Percentiles rank a stretch among this genome's conserved stretches.
phyloP scores from a whole-genome alignment of 345 rosid species.

The Eucalyptus cloeziana region DNA sequence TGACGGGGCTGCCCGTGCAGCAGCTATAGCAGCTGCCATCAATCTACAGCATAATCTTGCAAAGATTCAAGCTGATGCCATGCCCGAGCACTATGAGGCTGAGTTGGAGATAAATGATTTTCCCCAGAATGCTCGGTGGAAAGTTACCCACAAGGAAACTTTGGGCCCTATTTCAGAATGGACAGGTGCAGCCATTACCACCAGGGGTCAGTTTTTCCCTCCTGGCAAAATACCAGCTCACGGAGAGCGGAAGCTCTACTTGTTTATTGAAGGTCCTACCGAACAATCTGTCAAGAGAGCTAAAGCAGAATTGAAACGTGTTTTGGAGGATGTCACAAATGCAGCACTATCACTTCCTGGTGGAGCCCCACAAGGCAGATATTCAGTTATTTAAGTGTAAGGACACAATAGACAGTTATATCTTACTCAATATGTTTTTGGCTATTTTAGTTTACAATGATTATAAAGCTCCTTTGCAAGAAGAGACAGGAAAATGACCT shows the following conservation, averaged over 20 bases:
- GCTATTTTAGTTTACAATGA: not conserved
- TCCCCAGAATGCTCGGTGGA: slow-evolving; percentile 98
- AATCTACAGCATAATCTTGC: slow-evolving; percentile 84
- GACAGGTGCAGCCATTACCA: slow-evolving; percentile 95
- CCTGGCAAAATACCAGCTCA: slow-evolving; percentile 57
- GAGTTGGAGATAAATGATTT: slow-evolving; percentile 94
- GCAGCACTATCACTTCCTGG: slow-evolving; percentile 85
- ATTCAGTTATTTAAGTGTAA: slow-evolving; percentile 77
- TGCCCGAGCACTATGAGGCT: slow-evolving; percentile 97
- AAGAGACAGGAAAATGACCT: not conserved
- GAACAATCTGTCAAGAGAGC: slow-evolving; percentile 89
- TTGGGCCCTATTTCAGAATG: slow-evolving; percentile 94
- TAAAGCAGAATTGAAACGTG: slow-evolving; percentile 76
- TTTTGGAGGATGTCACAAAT: slow-evolving; percentile 79
- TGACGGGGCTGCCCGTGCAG: slow-evolving; percentile 81
- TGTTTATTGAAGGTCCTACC: slow-evolving; percentile 87
- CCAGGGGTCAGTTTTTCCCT: slow-evolving; percentile 76
- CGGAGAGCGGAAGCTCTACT: slow-evolving; percentile 85
- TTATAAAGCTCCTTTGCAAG: not conserved
- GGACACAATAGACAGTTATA: not conserved
- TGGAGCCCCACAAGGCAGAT: slow-evolving; percentile 83
- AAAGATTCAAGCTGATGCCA: slow-evolving; percentile 90
- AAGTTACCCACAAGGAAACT: slow-evolving; percentile 97
- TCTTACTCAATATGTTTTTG: not conserved
- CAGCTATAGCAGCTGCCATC: slow-evolving; percentile 87